phyloP scores from a whole-genome alignment of 352 stramenopile species.

The Phytophthora macrochlamydospora region DNA sequence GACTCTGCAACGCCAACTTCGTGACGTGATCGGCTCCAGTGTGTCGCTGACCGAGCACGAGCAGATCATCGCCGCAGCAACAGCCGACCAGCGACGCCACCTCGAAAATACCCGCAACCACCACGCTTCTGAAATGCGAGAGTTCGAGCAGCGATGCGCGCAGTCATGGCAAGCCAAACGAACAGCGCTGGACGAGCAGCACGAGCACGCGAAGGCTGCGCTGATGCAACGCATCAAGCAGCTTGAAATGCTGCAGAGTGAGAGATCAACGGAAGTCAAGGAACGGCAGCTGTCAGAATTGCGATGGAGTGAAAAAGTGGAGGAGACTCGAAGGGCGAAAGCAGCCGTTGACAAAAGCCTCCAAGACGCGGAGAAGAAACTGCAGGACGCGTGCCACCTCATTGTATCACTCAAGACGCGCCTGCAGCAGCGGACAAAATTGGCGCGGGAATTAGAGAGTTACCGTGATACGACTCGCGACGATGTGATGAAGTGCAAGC shows the following conservation, averaged over 20 bases:
- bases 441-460: conserved; percentile 9
- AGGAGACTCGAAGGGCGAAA: conserved; percentile 12
- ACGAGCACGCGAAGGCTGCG: conserved; percentile 15
- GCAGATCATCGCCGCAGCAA: conserved; percentile 34
- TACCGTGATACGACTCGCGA: conserved; percentile 22
- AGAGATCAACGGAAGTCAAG: conserved; percentile 26
- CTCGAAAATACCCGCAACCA: conserved; percentile 20
- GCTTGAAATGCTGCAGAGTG: conserved; percentile 41
- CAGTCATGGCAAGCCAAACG: conserved; percentile 31
- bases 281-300: conserved; percentile 22
- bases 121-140: conserved; percentile 32
- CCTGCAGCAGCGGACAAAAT: conserved; percentile 29
- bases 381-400: conserved; percentile 48
- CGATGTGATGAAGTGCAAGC: conserved; percentile 31
- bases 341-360: conserved; percentile 26
- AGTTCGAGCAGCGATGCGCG: conserved; percentile 31
- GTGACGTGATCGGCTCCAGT: conserved; percentile 48
- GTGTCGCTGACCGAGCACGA: conserved; percentile 64
- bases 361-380: conserved; percentile 14
- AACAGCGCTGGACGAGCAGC: conserved; percentile 15
- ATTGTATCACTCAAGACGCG: conserved; percentile 49
- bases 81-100: conserved; percentile 28
- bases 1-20: conserved; percentile 40
- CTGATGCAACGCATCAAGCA: conserved; percentile 42
- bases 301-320: conserved; percentile 14